phyloP scores from a whole-genome alignment of 768 basidiomycete genomes.

The Boletales sp. region DNA sequence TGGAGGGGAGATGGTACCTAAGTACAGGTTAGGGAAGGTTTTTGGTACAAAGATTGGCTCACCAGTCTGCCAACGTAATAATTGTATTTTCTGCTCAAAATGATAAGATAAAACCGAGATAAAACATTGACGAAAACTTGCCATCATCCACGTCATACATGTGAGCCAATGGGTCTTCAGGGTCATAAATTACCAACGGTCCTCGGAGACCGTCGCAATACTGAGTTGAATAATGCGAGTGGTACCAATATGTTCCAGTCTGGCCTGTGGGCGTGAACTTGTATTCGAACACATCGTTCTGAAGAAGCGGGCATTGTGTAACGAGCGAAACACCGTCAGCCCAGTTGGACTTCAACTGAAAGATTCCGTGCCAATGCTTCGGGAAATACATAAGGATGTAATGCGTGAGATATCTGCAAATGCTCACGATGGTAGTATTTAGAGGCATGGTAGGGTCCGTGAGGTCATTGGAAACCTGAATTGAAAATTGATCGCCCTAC shows the following conservation, averaged over 20 bases:
- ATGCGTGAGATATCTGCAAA: background rate
- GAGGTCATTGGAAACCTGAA: background rate
- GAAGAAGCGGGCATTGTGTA: slow-evolving; percentile 39
- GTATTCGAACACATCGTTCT: slow-evolving; percentile 35
- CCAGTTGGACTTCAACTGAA: slow-evolving; percentile 35
- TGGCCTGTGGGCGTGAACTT: slow-evolving; percentile 26
- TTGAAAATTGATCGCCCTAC: background rate
- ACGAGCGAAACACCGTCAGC: slow-evolving; percentile 43
- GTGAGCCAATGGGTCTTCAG: slow-evolving; percentile 4
- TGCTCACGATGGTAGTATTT: slow-evolving; percentile 4
- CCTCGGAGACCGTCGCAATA: slow-evolving; percentile 34
- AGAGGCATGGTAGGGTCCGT: background rate
- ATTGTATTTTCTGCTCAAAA: background rate
- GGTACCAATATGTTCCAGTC: slow-evolving; percentile 42
- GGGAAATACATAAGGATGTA: background rate
- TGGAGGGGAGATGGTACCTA: slow-evolving; percentile 34
- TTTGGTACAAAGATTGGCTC: background rate
- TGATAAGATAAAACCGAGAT: background rate
- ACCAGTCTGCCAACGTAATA: slow-evolving; percentile 42
- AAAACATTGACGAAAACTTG: background rate
- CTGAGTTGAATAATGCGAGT: slow-evolving; percentile 42
- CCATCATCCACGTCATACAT: slow-evolving; percentile 35
- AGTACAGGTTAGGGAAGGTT: slow-evolving; percentile 1
- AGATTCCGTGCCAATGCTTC: slow-evolving; percentile 43
- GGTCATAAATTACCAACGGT: slow-evolving; percentile 39